Base-by-base conservation (phyloP, 345 rosid genomes). In the Adansonia digitata region DNA sequence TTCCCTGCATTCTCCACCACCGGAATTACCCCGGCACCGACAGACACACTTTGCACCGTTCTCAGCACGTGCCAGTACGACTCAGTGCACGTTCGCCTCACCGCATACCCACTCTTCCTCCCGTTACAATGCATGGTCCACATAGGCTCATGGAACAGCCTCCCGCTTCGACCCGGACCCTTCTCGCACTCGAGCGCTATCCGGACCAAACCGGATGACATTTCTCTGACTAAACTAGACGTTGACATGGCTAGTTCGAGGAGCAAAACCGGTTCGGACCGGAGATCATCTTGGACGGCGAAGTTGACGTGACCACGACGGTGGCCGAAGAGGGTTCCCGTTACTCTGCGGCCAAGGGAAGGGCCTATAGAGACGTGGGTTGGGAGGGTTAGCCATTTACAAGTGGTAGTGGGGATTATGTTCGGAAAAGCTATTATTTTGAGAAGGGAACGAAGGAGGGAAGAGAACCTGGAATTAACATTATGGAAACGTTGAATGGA, bases 71-170 rank as follows among this genome's bases (percentile, higher is more conserved):
- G 63, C 63, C 63, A 57, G 27, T 57, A 35, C 37, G 63, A 57
- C 63, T 57, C 63, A 1, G 63, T 13, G 18, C 63, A 57, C 18
- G 35, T 13, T 35, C 63, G 63, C 5, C 35, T 57, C 37, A 29
- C n/a, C 18, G 63, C 63, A 14, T 57, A 57, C 63, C 63, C 63
- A 26, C 63, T 57, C 35, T 57, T 57, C 37, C 63, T 57, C 63
- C 63, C 63, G 18, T 57, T 57, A 57, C 35, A 57, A 12, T 57
- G 27, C 63, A 57, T 57, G 13, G 18, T 27, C 63, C 63, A 57
- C 35, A 15, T 26, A 26, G 63, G 63, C 63, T 57, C 37, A 13
- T 57, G 37, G 35, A 57, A 57, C 18, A 57, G 63, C 17, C 63
- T 57, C 63, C 63, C 37, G 37, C 8, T 57, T 27, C 63, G 18